These are phyloP conservation scores for Waltergamsia citrina DNA, from an alignment of 2,329 filamentous ascomycete species.

Conservation along the genomic window DNA sequence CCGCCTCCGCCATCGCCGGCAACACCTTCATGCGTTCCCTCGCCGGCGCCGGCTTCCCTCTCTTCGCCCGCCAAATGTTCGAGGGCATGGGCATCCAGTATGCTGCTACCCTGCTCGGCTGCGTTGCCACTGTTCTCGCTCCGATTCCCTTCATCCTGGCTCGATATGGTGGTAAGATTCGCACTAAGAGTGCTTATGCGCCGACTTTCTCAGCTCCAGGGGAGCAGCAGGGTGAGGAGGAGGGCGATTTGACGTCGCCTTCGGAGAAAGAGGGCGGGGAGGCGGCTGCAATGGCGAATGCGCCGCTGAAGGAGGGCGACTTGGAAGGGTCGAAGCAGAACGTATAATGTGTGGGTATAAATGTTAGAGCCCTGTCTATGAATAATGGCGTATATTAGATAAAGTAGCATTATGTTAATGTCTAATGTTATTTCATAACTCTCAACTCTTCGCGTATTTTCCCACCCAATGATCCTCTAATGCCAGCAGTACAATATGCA, in stretches of 20 bases:
- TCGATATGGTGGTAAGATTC: conserved; percentile 48
- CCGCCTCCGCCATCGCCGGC: conserved; percentile 73
- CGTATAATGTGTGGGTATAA: conserved; percentile 2
- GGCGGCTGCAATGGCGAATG: conserved; percentile 22
- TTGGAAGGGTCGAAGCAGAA: conserved; percentile 8
- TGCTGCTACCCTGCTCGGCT: conserved; percentile 52
- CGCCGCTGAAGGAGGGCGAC: conserved; percentile 19
- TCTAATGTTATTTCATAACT: too few species aligned
- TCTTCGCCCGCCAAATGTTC: conserved; percentile 68
- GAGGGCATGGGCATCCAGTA: conserved; percentile 52
- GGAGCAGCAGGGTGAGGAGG: conserved; percentile 11
- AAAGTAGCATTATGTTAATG: too few species aligned
- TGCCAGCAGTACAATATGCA: too few species aligned
- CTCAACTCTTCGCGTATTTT: too few species aligned
- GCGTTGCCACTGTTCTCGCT: conserved; percentile 44
- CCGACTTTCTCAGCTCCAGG: conserved; percentile 27
- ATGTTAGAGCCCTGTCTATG: too few species aligned
- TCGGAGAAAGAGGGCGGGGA: conserved; percentile 24
- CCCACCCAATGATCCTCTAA: too few species aligned
- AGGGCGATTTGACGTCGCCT: conserved; percentile 5
- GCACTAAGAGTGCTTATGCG: conserved; percentile 45
- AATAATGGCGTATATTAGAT: neutral
- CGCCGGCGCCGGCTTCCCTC: conserved; percentile 69
- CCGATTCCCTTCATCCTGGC: conserved; percentile 57
- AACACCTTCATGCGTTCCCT: conserved; percentile 75